phyloP scores from a whole-genome alignment of 495 filamentous ascomycete genomes.

The Aspergillus incahuasiensis region DNA sequence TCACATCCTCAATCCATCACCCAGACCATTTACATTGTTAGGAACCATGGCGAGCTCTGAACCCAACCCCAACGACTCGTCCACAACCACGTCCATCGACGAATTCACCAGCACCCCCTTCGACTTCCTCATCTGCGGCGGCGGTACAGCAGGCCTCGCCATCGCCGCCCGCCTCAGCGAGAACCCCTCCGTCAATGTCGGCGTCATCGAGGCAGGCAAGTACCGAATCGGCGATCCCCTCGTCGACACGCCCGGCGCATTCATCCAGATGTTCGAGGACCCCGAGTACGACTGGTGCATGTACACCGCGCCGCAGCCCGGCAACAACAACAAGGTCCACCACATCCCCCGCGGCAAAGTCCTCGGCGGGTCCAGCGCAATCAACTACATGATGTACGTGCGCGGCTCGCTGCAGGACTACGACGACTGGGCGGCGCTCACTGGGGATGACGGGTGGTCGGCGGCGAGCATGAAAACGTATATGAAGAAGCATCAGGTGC shows the following conservation, averaged over 20 bases:
- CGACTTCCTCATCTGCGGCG: conserved; percentile 12
- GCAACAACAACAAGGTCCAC: conserved; percentile 18
- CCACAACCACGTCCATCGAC: conserved; percentile 1
- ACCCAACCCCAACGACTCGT: background rate
- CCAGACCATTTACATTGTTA: too few relatives aligned
- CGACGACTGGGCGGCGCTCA: conserved; percentile 44
- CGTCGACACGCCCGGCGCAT: conserved; percentile 43
- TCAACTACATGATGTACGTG: conserved; percentile 43
- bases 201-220: conserved; percentile 54
- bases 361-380: conserved; percentile 54
- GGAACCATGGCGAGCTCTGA: too few relatives aligned
- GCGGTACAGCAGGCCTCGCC: conserved; percentile 47
- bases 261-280: conserved; percentile 41
- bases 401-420: conserved; percentile 36
- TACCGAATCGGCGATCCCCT: conserved; percentile 42
- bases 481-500: conserved; percentile 23
- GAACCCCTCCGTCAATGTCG: conserved; percentile 40
- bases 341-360: conserved; percentile 47
- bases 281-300: conserved; percentile 56
- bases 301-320: conserved; percentile 45
- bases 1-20: too few relatives aligned
- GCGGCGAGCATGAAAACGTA: conserved; percentile 31
- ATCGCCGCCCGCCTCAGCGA: conserved; percentile 53
- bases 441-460: conserved; percentile 34
- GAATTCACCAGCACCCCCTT: conserved; percentile 9